These are phyloP conservation scores for Sistotremastrum niveocremeum DNA, from an alignment of 768 basidiomycete genomes.

Conservation along the genomic window DNA sequence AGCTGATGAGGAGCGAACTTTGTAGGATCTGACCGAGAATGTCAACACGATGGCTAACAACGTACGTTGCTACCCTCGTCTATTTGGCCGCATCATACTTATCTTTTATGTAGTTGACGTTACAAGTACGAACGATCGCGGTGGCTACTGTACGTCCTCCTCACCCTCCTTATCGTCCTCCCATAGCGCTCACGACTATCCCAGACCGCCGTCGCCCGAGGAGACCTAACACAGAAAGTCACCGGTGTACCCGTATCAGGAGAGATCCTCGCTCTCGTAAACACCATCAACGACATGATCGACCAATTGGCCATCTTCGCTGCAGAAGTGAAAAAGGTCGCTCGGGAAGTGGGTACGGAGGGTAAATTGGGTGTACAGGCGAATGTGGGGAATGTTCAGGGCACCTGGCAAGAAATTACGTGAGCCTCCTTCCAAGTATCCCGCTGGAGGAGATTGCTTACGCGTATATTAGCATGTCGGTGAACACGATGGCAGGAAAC, in stretches of 20 bases:
- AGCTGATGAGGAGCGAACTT: slow-evolving; percentile 4
- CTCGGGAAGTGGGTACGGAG: slow-evolving; percentile 93
- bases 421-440: slow-evolving; percentile 25
- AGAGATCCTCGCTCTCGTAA: slow-evolving; percentile 91
- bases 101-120: slow-evolving; percentile 47
- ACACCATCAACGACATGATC: slow-evolving; percentile 91
- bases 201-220: slow-evolving; percentile 82
- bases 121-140: slow-evolving; percentile 89
- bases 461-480: slow-evolving; percentile 51
- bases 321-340: slow-evolving; percentile 85
- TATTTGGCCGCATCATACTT: neutral
- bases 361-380: slow-evolving; percentile 98
- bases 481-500: slow-evolving; percentile 96
- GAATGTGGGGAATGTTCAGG: slow-evolving; percentile 91
- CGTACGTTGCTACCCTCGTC: slow-evolving; percentile 27
- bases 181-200: slow-evolving; percentile 1
- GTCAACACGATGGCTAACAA: slow-evolving; percentile 95
- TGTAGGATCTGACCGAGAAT: slow-evolving; percentile 77
- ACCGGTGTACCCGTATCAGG: slow-evolving; percentile 85
- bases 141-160: slow-evolving; percentile 61
- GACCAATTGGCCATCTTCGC: slow-evolving; percentile 58
- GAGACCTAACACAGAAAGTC: slow-evolving; percentile 90
- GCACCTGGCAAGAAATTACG: slow-evolving; percentile 99
- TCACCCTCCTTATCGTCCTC: neutral
- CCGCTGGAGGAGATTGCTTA: neutral